Conservation (phyloP, 2,329 filamentous ascomycete species). For the Aspergillus caelatus region DNA sequence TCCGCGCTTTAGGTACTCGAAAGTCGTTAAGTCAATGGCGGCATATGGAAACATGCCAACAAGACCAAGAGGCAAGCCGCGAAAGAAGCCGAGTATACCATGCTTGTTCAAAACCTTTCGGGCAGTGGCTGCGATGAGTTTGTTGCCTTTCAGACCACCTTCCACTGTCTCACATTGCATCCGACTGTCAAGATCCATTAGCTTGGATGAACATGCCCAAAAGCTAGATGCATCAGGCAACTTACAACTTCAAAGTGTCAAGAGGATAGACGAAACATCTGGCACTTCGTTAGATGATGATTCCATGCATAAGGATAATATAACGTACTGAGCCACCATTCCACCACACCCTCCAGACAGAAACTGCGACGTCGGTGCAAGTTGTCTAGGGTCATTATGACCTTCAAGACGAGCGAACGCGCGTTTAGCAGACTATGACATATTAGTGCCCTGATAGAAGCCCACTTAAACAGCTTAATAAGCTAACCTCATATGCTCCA, state of each 20-base stretch:
- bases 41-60: slow-evolving; percentile 98
- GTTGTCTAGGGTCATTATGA: slow-evolving; percentile 76
- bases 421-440: slow-evolving; percentile 73
- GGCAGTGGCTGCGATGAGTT: slow-evolving; percentile 78
- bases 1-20: slow-evolving; percentile 83
- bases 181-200: slow-evolving; percentile 52
- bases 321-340: slow-evolving; percentile 82
- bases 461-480: background rate
- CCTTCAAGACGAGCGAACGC: slow-evolving; percentile 85
- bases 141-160: slow-evolving; percentile 80
- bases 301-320: background rate
- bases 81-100: slow-evolving; percentile 78
- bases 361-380: slow-evolving; percentile 85
- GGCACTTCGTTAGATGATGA: slow-evolving; percentile 25
- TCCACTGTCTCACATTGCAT: slow-evolving; percentile 94
- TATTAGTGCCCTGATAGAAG: slow-evolving; percentile 19
- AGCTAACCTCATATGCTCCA: slow-evolving; percentile 80
- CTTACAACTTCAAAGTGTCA: slow-evolving; percentile 68
- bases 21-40: slow-evolving; percentile 93
- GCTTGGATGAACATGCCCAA: background rate
- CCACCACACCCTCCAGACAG: slow-evolving; percentile 87
- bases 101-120: slow-evolving; percentile 82
- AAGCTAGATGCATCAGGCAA: background rate
- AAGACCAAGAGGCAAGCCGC: slow-evolving; percentile 89
- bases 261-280: slow-evolving; percentile 92